phyloP scores from a whole-genome alignment of 495 filamentous ascomycete species.

The Aspergillus panamensis region DNA sequence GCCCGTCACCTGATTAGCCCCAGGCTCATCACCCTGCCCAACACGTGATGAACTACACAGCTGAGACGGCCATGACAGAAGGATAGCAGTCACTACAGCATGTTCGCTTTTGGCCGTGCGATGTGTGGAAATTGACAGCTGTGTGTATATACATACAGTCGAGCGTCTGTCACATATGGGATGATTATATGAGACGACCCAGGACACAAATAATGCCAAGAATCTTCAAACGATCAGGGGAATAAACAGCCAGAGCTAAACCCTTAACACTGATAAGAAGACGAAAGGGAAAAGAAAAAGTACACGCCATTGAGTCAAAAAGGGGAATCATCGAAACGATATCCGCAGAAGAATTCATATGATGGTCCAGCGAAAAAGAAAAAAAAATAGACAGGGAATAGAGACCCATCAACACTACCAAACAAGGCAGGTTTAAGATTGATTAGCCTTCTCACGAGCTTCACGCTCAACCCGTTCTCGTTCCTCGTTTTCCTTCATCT shows the following conservation, averaged over 20 bases:
- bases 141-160: background rate
- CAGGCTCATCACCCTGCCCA: background rate
- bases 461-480: slow-evolving; percentile 60
- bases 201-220: background rate
- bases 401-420: background rate
- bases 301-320: slow-evolving; percentile 16
- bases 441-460: slow-evolving; percentile 39
- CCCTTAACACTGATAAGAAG: too few species aligned
- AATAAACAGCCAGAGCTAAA: background rate
- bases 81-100: background rate
- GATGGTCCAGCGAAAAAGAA: slow-evolving; percentile 8
- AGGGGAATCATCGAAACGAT: slow-evolving; percentile 30
- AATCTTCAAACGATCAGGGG: background rate
- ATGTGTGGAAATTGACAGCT: background rate
- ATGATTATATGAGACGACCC: background rate
- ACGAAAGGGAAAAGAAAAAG: background rate
- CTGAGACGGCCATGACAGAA: background rate
- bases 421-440: slow-evolving; percentile 15
- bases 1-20: background rate
- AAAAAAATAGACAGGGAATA: slow-evolving; percentile 12
- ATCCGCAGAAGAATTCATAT: slow-evolving; percentile 20
- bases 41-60: slow-evolving; percentile 8
- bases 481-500: slow-evolving; percentile 85
- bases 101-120: background rate
- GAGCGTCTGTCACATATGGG: background rate